Evolutionary conservation across 108 stramenopile species (phyloP), one percentile per base, ranked within the genome.

Genomic region (Licmophora abbreviata): DNA sequence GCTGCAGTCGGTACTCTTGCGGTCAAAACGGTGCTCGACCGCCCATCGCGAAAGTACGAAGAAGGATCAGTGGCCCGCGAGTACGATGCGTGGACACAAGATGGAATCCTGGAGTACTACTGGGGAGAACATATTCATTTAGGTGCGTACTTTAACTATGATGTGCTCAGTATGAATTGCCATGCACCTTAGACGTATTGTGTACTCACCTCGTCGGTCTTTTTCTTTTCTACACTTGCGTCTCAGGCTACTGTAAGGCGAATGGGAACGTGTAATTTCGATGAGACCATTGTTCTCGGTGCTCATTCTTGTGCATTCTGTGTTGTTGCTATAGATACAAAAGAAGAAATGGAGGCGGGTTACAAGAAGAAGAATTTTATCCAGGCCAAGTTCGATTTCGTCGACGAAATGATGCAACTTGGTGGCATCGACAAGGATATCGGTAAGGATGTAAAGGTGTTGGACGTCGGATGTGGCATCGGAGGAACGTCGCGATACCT

Each of bases 121-220:
- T 97, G 97, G 97, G 95, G 97, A 12, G 96, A 97, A 71, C 96
- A 97, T 70, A 97, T 97, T 61, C 96, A 97, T 74, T 68, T 97
- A 17, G 96, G 96, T 3, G 95, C 95, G 68, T 97, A 97, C 61
- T n/a, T n/a, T n/a, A n/a, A n/a, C n/a, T n/a, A n/a, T n/a, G 62
- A 65, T 44, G 69, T 79, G 73, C 73, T 38, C 69, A 75, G 42
- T 43, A 43, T 21, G 42, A 21, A 11, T 9, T 35, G 34, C 12
- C 34, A 28, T 58, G 11, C 31, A 29, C 21, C 55, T n/a, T n/a
- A n/a, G n/a, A n/a, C n/a, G n/a, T n/a, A n/a, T n/a, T n/a, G n/a
- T n/a, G n/a, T n/a, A n/a, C n/a, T n/a, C n/a, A n/a, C n/a, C n/a
- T n/a, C n/a, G n/a, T n/a, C n/a, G n/a, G n/a, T n/a, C n/a, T n/a